phyloP scores from a whole-genome alignment of 1,284 basidiomycete species.

The Hymenochaete sp. region DNA sequence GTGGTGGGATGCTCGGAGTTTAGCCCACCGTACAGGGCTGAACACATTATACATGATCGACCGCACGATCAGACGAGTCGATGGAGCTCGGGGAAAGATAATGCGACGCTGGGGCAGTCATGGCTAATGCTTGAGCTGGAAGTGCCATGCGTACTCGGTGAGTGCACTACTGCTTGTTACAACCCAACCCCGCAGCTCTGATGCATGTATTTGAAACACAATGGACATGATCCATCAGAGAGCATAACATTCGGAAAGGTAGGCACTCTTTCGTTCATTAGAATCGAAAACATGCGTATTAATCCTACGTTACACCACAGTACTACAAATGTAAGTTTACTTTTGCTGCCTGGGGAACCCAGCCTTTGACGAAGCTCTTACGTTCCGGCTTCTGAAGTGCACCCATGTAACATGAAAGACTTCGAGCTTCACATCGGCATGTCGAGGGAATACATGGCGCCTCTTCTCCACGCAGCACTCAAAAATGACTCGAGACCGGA shows the following conservation, averaged over 20 bases:
- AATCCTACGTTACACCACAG: constrained; percentile 27
- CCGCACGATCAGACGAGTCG: constrained; percentile 57
- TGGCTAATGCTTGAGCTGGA: constrained; percentile 65
- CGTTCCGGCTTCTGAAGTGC: constrained; percentile 22
- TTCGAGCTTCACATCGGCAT: constrained; percentile 63
- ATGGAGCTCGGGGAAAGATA: constrained; percentile 57
- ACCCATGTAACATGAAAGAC: constrained; percentile 78
- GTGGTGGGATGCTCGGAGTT: constrained; percentile 58
- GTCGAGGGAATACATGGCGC: constrained; percentile 53
- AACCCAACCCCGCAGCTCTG: neutral
- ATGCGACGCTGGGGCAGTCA: constrained; percentile 46
- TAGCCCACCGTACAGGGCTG: constrained; percentile 57
- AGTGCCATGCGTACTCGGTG: constrained; percentile 52
- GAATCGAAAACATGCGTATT: constrained; percentile 9
- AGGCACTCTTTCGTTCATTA: constrained; percentile 20
- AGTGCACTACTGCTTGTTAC: constrained; percentile 25
- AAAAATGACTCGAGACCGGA: constrained; percentile 58
- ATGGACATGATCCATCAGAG: constrained; percentile 31
- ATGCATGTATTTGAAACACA: neutral
- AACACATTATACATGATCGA: constrained; percentile 58
- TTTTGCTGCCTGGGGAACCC: constrained; percentile 2
- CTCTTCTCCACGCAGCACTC: constrained; percentile 51
- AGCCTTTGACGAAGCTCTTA: constrained; percentile 1
- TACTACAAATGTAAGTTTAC: constrained; percentile 44
- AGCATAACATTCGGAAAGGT: constrained; percentile 76